phyloP scores from a whole-genome alignment of 805 yeast genomes.

The Candida chauliodis region DNA sequence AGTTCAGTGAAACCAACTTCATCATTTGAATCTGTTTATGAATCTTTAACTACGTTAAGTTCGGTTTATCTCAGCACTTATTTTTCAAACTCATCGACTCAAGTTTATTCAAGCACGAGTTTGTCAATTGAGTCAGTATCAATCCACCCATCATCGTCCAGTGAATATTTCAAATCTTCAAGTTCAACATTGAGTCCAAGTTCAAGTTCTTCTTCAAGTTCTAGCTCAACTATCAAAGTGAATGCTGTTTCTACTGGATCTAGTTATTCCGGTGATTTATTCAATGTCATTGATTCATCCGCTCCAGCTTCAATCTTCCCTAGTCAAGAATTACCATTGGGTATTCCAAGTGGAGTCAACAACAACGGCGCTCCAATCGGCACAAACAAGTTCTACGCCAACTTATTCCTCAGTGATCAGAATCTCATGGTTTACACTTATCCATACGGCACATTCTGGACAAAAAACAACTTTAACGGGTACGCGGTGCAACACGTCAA shows the following conservation, averaged over 20 bases:
- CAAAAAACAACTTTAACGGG: slow-evolving; percentile 44
- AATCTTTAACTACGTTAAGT: slow-evolving; percentile 3
- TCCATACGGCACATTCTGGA: slow-evolving; percentile 66
- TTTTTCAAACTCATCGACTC: slow-evolving; percentile 1
- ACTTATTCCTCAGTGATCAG: slow-evolving; percentile 52
- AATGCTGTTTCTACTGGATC: neutral
- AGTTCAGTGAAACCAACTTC: neutral
- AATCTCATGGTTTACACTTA: slow-evolving; percentile 54
- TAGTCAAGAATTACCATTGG: slow-evolving; percentile 42
- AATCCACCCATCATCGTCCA: neutral
- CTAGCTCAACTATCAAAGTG: slow-evolving; percentile 5
- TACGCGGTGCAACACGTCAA: slow-evolving; percentile 60
- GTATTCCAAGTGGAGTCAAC: slow-evolving; percentile 46
- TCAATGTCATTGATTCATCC: slow-evolving; percentile 39
- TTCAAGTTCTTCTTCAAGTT: slow-evolving; percentile 6
- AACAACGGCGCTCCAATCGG: slow-evolving; percentile 45
- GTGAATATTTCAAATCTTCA: neutral
- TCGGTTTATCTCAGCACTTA: slow-evolving; percentile 4
- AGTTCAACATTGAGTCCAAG: slow-evolving; percentile 7
- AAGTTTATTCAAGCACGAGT: neutral
- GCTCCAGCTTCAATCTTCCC: slow-evolving; percentile 39
- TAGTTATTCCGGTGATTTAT: slow-evolving; percentile 40
- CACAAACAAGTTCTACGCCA: slow-evolving; percentile 76
- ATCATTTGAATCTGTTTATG: neutral
- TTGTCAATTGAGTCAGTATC: neutral